Evolutionary conservation across 805 yeast genomes (phyloP).

Genomic region (Metschnikowia gruessii): DNA sequence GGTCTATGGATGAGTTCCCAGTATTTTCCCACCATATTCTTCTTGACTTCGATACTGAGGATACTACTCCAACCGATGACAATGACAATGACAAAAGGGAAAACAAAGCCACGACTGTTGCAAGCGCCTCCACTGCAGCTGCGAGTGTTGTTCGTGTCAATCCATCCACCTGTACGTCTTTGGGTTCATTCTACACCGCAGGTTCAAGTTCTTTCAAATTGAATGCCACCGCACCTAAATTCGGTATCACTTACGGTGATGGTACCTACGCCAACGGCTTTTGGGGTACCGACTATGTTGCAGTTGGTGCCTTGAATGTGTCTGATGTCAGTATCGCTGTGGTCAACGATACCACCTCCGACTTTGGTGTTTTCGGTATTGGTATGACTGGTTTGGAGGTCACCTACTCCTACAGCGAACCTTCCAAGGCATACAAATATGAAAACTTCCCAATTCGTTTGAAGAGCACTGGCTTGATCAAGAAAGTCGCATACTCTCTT

Average conservation of each 20-base stretch:
- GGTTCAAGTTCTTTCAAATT: background rate
- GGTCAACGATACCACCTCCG: conserved; percentile 42
- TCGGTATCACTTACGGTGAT: conserved; percentile 43
- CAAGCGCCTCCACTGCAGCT: background rate
- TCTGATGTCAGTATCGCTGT: conserved; percentile 53
- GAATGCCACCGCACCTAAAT: conserved; percentile 21
- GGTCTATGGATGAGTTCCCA: background rate
- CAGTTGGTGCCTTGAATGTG: conserved; percentile 48
- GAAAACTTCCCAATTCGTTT: conserved; percentile 65
- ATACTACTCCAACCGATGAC: no score
- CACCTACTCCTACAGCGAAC: conserved; percentile 34
- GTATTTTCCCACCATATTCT: background rate
- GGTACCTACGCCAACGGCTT: conserved; percentile 45
- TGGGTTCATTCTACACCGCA: background rate
- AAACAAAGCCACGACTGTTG: background rate
- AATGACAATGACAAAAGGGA: no score
- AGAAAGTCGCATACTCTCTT: conserved; percentile 58
- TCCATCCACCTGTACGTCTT: background rate
- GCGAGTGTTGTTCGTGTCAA: background rate
- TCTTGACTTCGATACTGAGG: no score
- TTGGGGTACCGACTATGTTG: conserved; percentile 62
- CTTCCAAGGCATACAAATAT: conserved; percentile 38
- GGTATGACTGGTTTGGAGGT: conserved; percentile 70
- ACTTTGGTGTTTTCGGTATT: conserved; percentile 70
- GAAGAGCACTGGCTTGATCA: conserved; percentile 55